Base-by-base conservation (phyloP, 176 grass and related monocot genomes). In the Lolium perenne region DNA sequence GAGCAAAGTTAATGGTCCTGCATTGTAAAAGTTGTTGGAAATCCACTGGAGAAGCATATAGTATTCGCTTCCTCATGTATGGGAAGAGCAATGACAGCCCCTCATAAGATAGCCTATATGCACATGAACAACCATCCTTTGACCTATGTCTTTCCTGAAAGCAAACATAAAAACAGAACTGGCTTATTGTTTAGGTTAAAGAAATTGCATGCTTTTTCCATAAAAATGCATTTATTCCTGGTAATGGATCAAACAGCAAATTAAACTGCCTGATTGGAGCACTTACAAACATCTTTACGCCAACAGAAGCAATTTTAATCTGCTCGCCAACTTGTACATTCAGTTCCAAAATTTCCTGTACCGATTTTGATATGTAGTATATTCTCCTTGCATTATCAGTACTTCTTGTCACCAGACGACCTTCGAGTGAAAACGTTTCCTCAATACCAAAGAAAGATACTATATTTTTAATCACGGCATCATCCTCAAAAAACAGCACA, bases 251-350 rank as follows among this genome's bases (percentile, higher is more conserved):
- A 16, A 78, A 80, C 8, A 10, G 26, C 2, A 66, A 66, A 17
- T 55, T 1, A 55, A 60, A 55, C 4, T 0, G 12, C 35, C 5
- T 20, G 16, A 78, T 74, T 25, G 18, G 61, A 86, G 63, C 46
- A 87, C 88, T 92, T 94, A 98, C 96, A 89, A 98, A 98, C 80
- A 98, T 91, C 80, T 95, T 98, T 60, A 95, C 70, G 8, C 93
- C 93, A 79, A 98, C 81, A 49, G 93, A 98, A 59, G 88, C 82
- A 76, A 98, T 98, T 88, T 98, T 98, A 49, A 98, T 91, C 70
- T 91, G 80, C 72, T 94, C 88, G 63, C 90, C 90, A 76, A 88
- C 88, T 89, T 91, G 79, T 61, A 77, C 13, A 78, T 95, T 98
- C 64, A 95, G 76, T 65, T 92, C 62, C n/a, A 95, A 74, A 74